Conservation (phyloP, 192 early-diverging fungal species). For the Mortierella antarctica region DNA sequence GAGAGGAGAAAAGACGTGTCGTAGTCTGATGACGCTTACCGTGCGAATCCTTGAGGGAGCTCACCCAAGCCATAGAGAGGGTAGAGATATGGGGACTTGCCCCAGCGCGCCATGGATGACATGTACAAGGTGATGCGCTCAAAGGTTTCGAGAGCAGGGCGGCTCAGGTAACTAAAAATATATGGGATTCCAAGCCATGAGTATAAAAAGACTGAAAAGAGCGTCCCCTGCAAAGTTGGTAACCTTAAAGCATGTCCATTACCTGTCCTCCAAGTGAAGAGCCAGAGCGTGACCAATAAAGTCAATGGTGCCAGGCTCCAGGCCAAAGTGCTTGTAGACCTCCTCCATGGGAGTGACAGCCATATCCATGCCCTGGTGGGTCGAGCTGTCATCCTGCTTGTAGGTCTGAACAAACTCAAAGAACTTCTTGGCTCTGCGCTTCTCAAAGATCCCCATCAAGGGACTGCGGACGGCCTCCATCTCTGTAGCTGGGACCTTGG, state of each 20-base stretch:
- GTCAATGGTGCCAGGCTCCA: slow-evolving; percentile 95
- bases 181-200: background rate
- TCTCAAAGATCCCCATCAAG: slow-evolving; percentile 95
- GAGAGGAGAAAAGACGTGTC: background rate
- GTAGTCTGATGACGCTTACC: slow-evolving; percentile 54
- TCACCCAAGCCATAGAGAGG: slow-evolving; percentile 98
- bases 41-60: slow-evolving; percentile 97
- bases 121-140: slow-evolving; percentile 94
- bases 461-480: slow-evolving; percentile 86
- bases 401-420: slow-evolving; percentile 96
- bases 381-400: slow-evolving; percentile 81
- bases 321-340: slow-evolving; percentile 93
- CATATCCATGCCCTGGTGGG: slow-evolving; percentile 87
- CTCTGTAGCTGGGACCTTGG: slow-evolving; percentile 95
- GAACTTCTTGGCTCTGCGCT: slow-evolving; percentile 92
- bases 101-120: slow-evolving; percentile 90
- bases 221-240: too few species aligned
- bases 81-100: slow-evolving; percentile 98
- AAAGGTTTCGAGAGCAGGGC: slow-evolving; percentile 86
- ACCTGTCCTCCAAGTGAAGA: slow-evolving; percentile 91
- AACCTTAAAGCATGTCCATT: background rate
- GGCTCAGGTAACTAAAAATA: slow-evolving; percentile 64
- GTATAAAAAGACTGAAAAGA: background rate
- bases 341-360: slow-evolving; percentile 78
- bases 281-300: slow-evolving; percentile 99